Evolutionary conservation across 139 green algal species (phyloP), one percentile per base, ranked within the genome.

Genomic region (Asterochloris erici): DNA sequence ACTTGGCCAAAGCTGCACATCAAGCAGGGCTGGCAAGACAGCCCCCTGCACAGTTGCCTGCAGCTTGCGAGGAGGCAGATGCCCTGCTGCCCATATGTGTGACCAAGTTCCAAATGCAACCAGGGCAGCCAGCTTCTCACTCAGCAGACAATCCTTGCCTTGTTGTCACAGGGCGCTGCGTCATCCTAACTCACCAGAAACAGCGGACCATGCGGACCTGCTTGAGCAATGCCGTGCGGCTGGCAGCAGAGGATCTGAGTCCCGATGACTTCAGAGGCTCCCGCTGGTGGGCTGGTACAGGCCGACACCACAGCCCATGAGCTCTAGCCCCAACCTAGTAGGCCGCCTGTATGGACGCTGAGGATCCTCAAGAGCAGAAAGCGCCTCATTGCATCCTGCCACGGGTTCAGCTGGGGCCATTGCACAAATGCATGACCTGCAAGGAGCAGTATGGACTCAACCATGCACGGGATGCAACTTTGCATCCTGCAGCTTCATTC

Each of bases 171-270:
- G 91, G 85, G 26, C 75, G 91, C 16, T 92, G 85, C 38, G 87
- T 86, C 70, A 92, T 94, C 79, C 82, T 94, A 17, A 88, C 64
- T 21, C 88, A 86, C 83, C 73, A 87, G 9, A 89, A 86, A 0
- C 85, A 90, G 84, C 82, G 89, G 27, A 92, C 90, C 15, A 95
- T 95, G 92, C 88, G 92, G 66, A 92, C 92, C 9, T 92, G 79
- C 82, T 79, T 93, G 54, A 85, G 86, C 10, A 83, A 85, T 17
- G 84, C 74, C 27, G 82, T 78, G 23, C 19, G 74, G 11, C 73
- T 90, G 38, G 15, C 63, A 14, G 64, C 79, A 11, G 29, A 73
- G 4, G 86, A 88, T 28, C 79, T 94, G 74, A 24, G 24, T 11
- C 13, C 47, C 0, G 78, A 77, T 1, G 75, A 86, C 79, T 93